These are phyloP conservation scores for Pythium scleroteichum DNA, from an alignment of 352 stramenopile species.

Conservation along the genomic window DNA sequence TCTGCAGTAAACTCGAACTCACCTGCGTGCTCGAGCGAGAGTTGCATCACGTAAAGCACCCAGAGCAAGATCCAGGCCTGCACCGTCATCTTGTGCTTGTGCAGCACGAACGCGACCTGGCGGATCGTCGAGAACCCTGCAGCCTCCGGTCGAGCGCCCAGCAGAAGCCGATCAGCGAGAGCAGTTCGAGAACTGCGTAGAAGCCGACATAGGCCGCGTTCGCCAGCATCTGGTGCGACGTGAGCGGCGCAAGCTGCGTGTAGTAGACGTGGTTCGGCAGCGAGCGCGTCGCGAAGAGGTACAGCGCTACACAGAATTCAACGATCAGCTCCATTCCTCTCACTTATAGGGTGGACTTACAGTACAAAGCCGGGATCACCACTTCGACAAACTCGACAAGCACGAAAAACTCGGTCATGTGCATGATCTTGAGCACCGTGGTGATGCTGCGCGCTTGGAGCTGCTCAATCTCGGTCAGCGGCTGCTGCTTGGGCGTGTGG, in stretches of 20 bases:
- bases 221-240: not conserved
- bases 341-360: conserved; percentile 17
- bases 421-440: conserved; percentile 6
- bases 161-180: conserved; percentile 10
- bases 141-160: not conserved
- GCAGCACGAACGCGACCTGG: conserved; percentile 36
- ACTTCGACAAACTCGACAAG: conserved; percentile 26
- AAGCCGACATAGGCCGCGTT: not conserved
- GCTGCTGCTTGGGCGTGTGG: not conserved
- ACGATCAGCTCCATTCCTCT: not conserved
- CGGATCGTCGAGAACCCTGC: not conserved
- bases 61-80: conserved; percentile 21
- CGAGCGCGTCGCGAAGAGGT: conserved; percentile 3
- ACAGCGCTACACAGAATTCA: not conserved
- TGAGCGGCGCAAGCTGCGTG: conserved; percentile 3
- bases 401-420: conserved; percentile 25
- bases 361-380: conserved; percentile 20
- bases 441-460: not conserved
- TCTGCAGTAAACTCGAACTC: too few relatives aligned
- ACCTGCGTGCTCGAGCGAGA: conserved; percentile 16
- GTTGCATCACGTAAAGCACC: conserved; percentile 16
- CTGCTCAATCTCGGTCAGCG: not conserved
- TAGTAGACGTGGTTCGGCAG: conserved; percentile 17
- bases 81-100: conserved; percentile 26
- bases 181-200: conserved; percentile 5